These are phyloP conservation scores for Suillus occidentalis DNA, from an alignment of 768 basidiomycete species.

Conservation along the genomic window DNA sequence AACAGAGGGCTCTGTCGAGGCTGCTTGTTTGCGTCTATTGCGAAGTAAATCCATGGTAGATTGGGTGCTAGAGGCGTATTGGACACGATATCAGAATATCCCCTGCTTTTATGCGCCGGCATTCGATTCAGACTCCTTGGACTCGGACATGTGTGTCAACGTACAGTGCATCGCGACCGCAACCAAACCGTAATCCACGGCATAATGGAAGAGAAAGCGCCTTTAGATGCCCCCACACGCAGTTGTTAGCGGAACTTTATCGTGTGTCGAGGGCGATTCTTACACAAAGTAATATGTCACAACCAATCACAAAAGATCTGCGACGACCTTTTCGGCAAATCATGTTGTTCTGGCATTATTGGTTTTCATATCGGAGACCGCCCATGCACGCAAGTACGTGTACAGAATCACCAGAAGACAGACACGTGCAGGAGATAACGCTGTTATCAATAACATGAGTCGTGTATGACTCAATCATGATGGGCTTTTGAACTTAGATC, in stretches of 20 bases:
- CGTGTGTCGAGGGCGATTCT: neutral
- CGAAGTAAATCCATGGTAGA: neutral
- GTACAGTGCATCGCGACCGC: neutral
- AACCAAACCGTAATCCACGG: neutral
- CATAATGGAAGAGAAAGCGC: neutral
- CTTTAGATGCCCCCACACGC: neutral
- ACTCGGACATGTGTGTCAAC: neutral
- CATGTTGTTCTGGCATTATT: neutral
- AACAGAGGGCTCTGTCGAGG: neutral
- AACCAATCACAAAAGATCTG: neutral
- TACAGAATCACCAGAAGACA: neutral
- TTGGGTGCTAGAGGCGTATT: neutral
- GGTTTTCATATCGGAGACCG: neutral
- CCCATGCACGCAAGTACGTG: neutral
- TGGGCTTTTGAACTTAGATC: neutral
- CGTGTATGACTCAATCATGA: neutral
- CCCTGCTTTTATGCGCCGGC: neutral
- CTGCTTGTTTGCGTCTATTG: slow-evolving; percentile 1
- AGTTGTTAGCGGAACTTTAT: neutral
- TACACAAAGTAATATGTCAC: neutral
- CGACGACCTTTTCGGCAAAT: neutral
- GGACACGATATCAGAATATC: neutral
- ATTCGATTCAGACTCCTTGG: neutral
- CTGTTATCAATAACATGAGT: neutral
- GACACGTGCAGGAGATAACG: neutral